These are phyloP conservation scores for Fusarium sororula DNA, from an alignment of 2,329 filamentous ascomycete species.

Conservation along the genomic window DNA sequence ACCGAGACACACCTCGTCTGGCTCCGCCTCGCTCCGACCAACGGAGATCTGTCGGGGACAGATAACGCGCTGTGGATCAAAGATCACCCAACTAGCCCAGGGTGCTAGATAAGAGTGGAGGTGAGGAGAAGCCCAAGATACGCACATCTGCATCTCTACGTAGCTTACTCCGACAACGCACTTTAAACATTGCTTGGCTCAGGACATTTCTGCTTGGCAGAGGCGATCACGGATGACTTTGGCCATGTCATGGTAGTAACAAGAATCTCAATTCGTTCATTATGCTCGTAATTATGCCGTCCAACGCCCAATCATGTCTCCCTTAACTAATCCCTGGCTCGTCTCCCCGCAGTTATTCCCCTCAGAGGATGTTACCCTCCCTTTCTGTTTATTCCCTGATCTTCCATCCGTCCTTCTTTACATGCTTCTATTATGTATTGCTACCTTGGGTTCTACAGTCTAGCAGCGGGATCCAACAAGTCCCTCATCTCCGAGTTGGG, in stretches of 20 bases:
- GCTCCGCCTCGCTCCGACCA: not conserved
- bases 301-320: constrained; percentile 14
- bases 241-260: not conserved
- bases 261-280: constrained; percentile 24
- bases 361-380: constrained; percentile 11
- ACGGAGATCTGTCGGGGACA: constrained; percentile 24
- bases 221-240: not conserved
- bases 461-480: constrained; percentile 49
- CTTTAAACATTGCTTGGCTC: not conserved
- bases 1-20: constrained; percentile 17
- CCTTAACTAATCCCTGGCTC: constrained; percentile 2
- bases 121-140: constrained; percentile 6
- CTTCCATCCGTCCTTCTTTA: constrained; percentile 2
- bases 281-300: constrained; percentile 17
- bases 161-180: constrained; percentile 21
- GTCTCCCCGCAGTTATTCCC: constrained; percentile 21
- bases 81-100: constrained; percentile 2
- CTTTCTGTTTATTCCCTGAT: constrained; percentile 5
- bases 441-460: constrained; percentile 36
- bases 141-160: not conserved
- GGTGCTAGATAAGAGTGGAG: constrained; percentile 26
- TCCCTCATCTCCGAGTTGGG: constrained; percentile 67
- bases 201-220: not conserved
- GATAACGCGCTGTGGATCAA: constrained; percentile 15
- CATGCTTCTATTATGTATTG: constrained; percentile 6